Evolutionary conservation across 352 stramenopile species (phyloP), one percentile per base, ranked within the genome.

Genomic region (Phytophthora sojae): DNA sequence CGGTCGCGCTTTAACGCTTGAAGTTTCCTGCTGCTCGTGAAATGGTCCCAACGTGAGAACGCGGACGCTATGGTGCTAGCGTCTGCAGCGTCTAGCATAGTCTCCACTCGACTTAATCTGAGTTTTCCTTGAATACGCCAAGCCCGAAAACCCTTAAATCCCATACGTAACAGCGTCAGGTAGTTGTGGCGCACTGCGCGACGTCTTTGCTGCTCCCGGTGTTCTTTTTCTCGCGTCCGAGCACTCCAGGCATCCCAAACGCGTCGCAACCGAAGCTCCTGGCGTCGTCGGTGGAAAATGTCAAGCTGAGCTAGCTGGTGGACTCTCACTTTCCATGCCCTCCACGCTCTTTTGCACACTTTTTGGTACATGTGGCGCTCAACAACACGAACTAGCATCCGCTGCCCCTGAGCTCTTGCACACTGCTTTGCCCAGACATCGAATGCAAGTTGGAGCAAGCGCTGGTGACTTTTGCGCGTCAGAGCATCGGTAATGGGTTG

Each of bases 171-270:
- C 37, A 74, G 35, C 6, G 37, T 52, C 23, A 76, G 56, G 57
- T 83, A 83, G n/a, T 63, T 44, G 21, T 64, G 57, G 35, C 73
- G 76, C 30, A 77, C 73, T 42, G 76, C 73, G 9, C 61, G 62
- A 19, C 76, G 69, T 4, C 76, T 69, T 42, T 69, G 55, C 29
- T 64, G 64, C 29, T 83, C 76, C 30, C 49, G 61, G 3, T 25
- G 53, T 32, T 63, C 55, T 26, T 75, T 69, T 52, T 76, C 42
- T 49, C 30, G 50, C 3, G 73, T 65, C 25, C 47, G 37, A 32
- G 49, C 30, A 29, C 60, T 68, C 76, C 76, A 83, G 3, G 49
- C 58, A 15, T 50, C 15, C 73, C 76, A 83, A 30, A 76, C 47
- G n/a, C 23, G 29, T 39, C 58, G 56, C 12, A 81, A 15, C 45